A percentile compares a stretch with the other conserved stretches of the same genome.
Evolutionary conservation across 345 rosid genomes (phyloP).

Genomic region (Gossypium longicalyx): DNA sequence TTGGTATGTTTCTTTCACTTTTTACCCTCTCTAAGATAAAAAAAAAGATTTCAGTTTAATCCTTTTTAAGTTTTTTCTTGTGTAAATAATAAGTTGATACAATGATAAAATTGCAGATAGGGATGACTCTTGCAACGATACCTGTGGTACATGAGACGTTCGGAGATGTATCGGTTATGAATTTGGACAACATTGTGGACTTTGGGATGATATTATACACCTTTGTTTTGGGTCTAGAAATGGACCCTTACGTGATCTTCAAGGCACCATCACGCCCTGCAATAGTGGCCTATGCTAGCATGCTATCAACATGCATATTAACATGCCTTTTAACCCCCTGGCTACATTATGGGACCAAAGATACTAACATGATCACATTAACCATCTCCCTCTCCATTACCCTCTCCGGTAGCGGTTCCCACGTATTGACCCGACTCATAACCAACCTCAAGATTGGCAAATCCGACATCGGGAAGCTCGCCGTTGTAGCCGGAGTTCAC

Average conservation of each 20-base stretch:
- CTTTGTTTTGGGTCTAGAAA: conserved; percentile 84
- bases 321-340: conserved; percentile 50
- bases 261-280: conserved; percentile 66
- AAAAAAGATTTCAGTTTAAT: not conserved
- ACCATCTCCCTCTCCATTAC: conserved; percentile 51
- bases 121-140: conserved; percentile 52
- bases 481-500: conserved; percentile 62
- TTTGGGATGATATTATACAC: conserved; percentile 84
- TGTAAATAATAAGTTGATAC: too few species aligned
- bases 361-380: conserved; percentile 22
- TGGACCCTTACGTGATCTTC: conserved; percentile 71
- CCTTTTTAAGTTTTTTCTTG: not conserved
- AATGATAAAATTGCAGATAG: conserved; percentile 43
- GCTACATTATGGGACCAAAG: conserved; percentile 29
- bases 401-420: conserved; percentile 72
- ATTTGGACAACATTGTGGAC: conserved; percentile 50
- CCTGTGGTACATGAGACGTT: conserved; percentile 34
- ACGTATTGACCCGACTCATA: conserved; percentile 71
- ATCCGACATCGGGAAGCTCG: conserved; percentile 84
- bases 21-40: too few species aligned
- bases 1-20: not conserved
- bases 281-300: conserved; percentile 69
- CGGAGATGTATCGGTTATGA: conserved; percentile 32
- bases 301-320: conserved; percentile 51
- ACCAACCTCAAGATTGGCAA: conserved; percentile 85